These are phyloP conservation scores for Colletotrichum sp. DNA, from an alignment of 2,329 filamentous ascomycete species.

Conservation along the genomic window DNA sequence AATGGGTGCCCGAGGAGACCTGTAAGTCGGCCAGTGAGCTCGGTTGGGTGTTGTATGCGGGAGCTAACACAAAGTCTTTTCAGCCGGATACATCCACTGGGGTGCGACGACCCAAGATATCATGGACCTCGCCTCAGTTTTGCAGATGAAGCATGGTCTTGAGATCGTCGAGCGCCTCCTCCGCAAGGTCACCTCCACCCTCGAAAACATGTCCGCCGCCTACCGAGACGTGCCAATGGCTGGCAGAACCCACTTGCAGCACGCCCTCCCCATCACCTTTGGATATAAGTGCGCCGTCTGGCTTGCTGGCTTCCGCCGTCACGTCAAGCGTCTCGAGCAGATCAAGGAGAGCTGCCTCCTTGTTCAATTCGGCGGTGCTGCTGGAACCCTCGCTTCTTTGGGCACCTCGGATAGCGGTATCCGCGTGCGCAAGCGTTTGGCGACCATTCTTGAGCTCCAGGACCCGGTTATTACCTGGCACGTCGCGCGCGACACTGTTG, in stretches of 20 bases:
- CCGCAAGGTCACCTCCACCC: constrained; percentile 42
- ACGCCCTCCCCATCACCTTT: constrained; percentile 61
- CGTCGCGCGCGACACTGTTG: constrained; percentile 57
- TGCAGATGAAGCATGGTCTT: constrained; percentile 58
- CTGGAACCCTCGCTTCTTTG: constrained; percentile 58
- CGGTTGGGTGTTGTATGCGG: no score
- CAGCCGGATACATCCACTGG: constrained; percentile 56
- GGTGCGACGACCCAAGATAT: constrained; percentile 65
- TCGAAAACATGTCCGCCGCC: constrained; percentile 45
- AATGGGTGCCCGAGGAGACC: constrained; percentile 35
- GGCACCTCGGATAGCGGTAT: constrained; percentile 52
- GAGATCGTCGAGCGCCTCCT: constrained; percentile 51
- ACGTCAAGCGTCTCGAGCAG: constrained; percentile 51
- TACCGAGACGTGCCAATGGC: constrained; percentile 61
- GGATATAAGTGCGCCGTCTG: constrained; percentile 64
- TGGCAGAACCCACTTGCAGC: constrained; percentile 62
- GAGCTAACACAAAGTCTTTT: not conserved
- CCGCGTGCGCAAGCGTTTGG: constrained; percentile 52
- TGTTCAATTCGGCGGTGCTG: constrained; percentile 63
- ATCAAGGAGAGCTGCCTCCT: constrained; percentile 50
- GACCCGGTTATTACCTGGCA: constrained; percentile 64
- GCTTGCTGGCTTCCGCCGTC: constrained; percentile 53
- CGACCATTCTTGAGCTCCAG: constrained; percentile 48
- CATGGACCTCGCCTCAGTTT: constrained; percentile 58
- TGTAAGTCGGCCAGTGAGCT: constrained; percentile 21